These are phyloP conservation scores for Picochlorum sp. DNA, from an alignment of 139 green algal species.

Conservation along the genomic window DNA sequence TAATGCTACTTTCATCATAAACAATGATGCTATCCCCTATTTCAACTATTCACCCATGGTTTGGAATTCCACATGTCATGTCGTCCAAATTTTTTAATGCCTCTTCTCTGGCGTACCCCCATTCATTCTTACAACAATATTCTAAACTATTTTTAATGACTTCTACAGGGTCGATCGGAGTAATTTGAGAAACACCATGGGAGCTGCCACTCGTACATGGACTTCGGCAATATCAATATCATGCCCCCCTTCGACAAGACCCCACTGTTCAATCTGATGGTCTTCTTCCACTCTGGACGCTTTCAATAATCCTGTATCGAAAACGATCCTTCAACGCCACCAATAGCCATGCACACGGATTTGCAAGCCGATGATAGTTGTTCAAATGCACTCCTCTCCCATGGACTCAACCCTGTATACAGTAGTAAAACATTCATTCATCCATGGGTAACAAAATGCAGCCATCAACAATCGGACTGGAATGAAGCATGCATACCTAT, in stretches of 20 bases:
- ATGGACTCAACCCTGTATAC: slow-evolving; percentile 42
- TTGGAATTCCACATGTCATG: not conserved
- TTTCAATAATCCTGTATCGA: slow-evolving; percentile 37
- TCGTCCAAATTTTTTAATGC: not conserved
- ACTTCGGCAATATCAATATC: slow-evolving; percentile 86
- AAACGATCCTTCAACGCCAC: slow-evolving; percentile 53
- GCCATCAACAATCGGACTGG: too few relatives aligned
- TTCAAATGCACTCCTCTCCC: slow-evolving; percentile 67
- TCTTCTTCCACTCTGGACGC: slow-evolving; percentile 72
- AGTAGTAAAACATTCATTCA: not conserved
- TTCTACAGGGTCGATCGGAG: slow-evolving; percentile 26
- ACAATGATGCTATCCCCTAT: not conserved
- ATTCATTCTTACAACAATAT: slow-evolving; percentile 1
- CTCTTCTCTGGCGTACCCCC: too few relatives aligned
- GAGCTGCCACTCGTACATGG: slow-evolving; percentile 55
- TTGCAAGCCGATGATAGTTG: slow-evolving; percentile 58
- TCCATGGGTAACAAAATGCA: not conserved
- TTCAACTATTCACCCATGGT: not conserved
- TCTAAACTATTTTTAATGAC: slow-evolving; percentile 5
- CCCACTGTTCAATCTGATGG: slow-evolving; percentile 77
- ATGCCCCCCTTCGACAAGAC: slow-evolving; percentile 92
- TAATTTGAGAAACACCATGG: slow-evolving; percentile 65
- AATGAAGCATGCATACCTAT: slow-evolving; percentile 22
- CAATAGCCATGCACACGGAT: slow-evolving; percentile 76
- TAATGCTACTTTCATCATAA: not conserved